Evolutionary conservation across 768 basidiomycete genomes (phyloP), one percentile per base, ranked within the genome.

Genomic region (Cantharellus anzutake): DNA sequence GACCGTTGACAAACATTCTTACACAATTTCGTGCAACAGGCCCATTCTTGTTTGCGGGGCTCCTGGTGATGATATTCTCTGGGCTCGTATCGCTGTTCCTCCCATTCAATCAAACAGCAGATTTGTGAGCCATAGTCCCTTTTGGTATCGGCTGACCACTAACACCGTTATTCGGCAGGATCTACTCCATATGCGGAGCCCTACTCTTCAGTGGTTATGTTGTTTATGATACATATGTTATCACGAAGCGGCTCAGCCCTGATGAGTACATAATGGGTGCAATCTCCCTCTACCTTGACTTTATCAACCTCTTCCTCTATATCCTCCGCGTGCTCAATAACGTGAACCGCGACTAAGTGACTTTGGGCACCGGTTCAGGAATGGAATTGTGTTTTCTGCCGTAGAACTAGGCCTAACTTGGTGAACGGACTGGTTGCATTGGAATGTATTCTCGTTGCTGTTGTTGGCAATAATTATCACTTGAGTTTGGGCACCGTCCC

Each of bases 181-280:
- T 88, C 58, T 85, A 82, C 65, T 84, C 89, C 16, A 71, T 81
- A 38, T 82, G 83, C 50, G 90, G 83, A 14, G 83, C 82, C 64
- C 73, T 94, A 53, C 70, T 94, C 62, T 93, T 93, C 76, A 86
- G 84, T 58, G 91, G 86, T 38, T 96, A 92, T 68, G 7, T 53
- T 5, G 63, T 92, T 65, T 92, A 84, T 67, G 90, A 93, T 70
- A 97, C 94, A 2, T 91, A 85, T 69, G 69, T 80, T 63, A 93
- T 98, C 75, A 90, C 87, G 72, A 83, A 82, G 66, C 80, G 81
- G 61, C 73, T 96, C 20, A 88, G 86, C 1, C 89, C 91, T 2
- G 96, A 99, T 64, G 96, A 99, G 70, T 91, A 79, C 69, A 91
- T 96, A 64, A 73, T 96, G 74, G 94, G 83, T 41, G 77, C 89